These are phyloP conservation scores for Lasiosphaeriaceae sp. DNA, from an alignment of 495 filamentous ascomycete genomes.

Conservation along the genomic window DNA sequence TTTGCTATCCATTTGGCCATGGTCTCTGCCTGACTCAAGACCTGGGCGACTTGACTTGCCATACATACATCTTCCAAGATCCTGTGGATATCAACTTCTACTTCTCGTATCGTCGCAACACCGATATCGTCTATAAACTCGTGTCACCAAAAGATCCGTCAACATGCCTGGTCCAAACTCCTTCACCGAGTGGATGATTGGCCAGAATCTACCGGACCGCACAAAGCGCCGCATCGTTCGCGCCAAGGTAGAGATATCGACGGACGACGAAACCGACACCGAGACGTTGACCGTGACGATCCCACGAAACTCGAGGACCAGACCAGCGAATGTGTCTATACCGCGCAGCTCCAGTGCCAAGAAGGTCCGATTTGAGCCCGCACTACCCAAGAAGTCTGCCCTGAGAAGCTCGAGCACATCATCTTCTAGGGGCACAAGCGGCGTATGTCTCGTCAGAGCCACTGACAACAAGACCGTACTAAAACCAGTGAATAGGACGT, in stretches of 20 bases:
- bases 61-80: too few relatives aligned
- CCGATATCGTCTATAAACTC: background rate
- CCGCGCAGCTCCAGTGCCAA: background rate
- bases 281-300: slow-evolving; percentile 35
- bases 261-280: slow-evolving; percentile 34
- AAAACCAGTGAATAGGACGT: background rate
- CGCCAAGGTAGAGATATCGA: slow-evolving; percentile 29
- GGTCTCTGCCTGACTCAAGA: too few relatives aligned
- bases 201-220: slow-evolving; percentile 26
- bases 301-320: slow-evolving; percentile 16
- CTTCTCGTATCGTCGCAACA: background rate
- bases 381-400: background rate
- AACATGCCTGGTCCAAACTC: slow-evolving; percentile 26
- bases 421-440: background rate
- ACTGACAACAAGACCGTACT: background rate
- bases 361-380: background rate
- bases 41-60: too few relatives aligned
- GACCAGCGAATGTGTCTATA: background rate
- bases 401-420: background rate
- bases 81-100: background rate
- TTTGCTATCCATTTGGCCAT: too few relatives aligned
- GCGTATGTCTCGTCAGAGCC: background rate
- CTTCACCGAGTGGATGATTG: slow-evolving; percentile 38
- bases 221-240: slow-evolving; percentile 14
- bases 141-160: background rate